phyloP scores from a whole-genome alignment of 805 yeast species.

The Lipomyces kockii region DNA sequence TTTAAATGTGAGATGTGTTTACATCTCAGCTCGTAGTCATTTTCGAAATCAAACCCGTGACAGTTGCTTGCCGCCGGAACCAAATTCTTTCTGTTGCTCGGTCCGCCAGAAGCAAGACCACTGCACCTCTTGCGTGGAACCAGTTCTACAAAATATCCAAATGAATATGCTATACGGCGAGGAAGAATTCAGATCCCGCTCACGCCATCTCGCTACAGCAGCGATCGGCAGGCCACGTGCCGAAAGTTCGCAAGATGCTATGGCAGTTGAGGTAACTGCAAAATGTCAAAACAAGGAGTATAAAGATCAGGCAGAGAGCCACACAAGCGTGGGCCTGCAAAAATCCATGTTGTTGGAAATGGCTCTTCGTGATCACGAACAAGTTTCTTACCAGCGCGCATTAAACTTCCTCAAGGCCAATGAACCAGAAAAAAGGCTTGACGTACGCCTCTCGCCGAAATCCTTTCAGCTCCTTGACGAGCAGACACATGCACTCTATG shows the following conservation, averaged over 20 bases:
- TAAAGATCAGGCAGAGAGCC: background rate
- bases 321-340: background rate
- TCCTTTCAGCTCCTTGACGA: background rate
- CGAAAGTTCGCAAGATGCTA: background rate
- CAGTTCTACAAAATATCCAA: background rate
- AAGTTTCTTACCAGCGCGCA: background rate
- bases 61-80: too few relatives aligned
- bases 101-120: too few relatives aligned
- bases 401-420: too few relatives aligned
- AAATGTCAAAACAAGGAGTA: background rate
- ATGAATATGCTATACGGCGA: conserved; percentile 1
- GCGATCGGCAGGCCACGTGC: background rate
- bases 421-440: too few relatives aligned
- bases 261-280: background rate
- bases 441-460: too few relatives aligned
- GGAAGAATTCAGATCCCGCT: background rate
- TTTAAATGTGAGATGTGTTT: too few relatives aligned
- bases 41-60: too few relatives aligned
- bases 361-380: background rate
- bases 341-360: background rate
- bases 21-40: too few relatives aligned
- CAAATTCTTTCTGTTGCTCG: too few relatives aligned
- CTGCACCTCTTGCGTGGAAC: too few relatives aligned
- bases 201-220: background rate
- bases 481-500: background rate